Evolutionary conservation across 805 yeast species (phyloP).

Genomic region (Lachancea quebecensis): DNA sequence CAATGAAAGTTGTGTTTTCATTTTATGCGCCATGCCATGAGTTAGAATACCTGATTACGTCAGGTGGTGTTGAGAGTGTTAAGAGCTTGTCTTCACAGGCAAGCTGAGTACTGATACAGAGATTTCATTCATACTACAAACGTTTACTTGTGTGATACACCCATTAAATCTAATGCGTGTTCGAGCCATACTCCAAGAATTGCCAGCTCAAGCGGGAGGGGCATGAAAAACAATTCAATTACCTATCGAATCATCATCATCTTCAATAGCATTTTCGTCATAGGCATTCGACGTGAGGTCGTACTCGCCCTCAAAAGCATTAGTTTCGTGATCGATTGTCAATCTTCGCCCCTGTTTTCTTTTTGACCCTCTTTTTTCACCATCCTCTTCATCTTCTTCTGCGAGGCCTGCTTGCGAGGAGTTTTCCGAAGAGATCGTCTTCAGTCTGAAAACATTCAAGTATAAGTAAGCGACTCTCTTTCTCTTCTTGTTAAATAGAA

Average conservation of each 20-base stretch:
- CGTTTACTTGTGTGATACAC: too few relatives aligned
- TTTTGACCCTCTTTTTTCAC: conserved; percentile 6
- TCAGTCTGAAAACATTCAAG: conserved; percentile 47
- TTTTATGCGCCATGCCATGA: conserved; percentile 25
- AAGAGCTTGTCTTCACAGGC: background rate
- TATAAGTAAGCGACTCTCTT: conserved; percentile 87
- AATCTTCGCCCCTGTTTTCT: conserved; percentile 21
- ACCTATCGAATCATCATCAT: conserved; percentile 24
- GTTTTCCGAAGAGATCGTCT: conserved; percentile 31
- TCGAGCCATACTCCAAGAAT: too few relatives aligned
- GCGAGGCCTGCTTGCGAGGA: conserved; percentile 18
- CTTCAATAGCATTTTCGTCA: conserved; percentile 35
- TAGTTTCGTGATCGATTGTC: conserved; percentile 35
- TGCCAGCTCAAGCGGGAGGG: too few relatives aligned
- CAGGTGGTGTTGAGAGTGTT: conserved; percentile 21
- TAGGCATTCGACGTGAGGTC: conserved; percentile 35
- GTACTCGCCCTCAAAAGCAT: conserved; percentile 39
- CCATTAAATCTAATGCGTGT: too few relatives aligned
- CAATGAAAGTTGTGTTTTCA: conserved; percentile 38
- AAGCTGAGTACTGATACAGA: background rate
- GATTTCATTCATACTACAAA: background rate
- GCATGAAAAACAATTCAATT: too few relatives aligned
- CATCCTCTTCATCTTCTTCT: conserved; percentile 34
- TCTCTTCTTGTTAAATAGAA: conserved; percentile 82
- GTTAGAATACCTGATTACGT: conserved; percentile 19